A percentile compares a stretch with the other conserved stretches of the same genome.
Conservation (phyloP, 1,139 yeast species). For the Lodderomyces oxycetoniae region DNA sequence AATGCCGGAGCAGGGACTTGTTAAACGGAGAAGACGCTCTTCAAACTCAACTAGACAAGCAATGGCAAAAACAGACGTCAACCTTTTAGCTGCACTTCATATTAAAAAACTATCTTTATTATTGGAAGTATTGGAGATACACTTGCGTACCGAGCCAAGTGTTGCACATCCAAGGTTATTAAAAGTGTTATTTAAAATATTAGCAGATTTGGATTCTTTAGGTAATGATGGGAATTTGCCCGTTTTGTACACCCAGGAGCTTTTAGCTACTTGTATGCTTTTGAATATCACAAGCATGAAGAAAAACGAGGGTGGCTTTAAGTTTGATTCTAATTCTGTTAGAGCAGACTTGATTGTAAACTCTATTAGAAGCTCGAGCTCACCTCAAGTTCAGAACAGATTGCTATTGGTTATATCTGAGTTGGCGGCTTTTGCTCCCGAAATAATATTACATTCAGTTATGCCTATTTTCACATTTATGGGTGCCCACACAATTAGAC, state of each 20-base stretch:
- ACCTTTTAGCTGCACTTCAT: slow-evolving; percentile 71
- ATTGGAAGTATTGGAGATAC: slow-evolving; percentile 69
- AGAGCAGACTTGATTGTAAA: slow-evolving; percentile 90
- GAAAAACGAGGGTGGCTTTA: slow-evolving; percentile 14
- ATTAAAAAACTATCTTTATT: slow-evolving; percentile 73
- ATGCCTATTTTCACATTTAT: slow-evolving; percentile 98
- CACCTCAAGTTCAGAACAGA: slow-evolving; percentile 94
- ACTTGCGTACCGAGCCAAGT: slow-evolving; percentile 22
- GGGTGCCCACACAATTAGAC: slow-evolving; percentile 97
- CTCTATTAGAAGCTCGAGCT: slow-evolving; percentile 79
- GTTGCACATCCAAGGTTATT: slow-evolving; percentile 46
- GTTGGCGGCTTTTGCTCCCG: slow-evolving; percentile 85
- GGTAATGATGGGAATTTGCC: slow-evolving; percentile 92
- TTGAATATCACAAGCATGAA: slow-evolving; percentile 57
- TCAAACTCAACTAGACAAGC: slow-evolving; percentile 71
- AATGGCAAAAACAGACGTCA: slow-evolving; percentile 66
- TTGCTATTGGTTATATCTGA: slow-evolving; percentile 80
- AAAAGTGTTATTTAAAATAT: slow-evolving; percentile 59
- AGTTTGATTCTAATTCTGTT: slow-evolving; percentile 60
- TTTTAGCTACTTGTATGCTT: slow-evolving; percentile 82
- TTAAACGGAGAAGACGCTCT: slow-evolving; percentile 76
- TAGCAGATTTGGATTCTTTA: slow-evolving; percentile 81
- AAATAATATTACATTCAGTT: slow-evolving; percentile 86
- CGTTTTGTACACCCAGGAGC: slow-evolving; percentile 85
- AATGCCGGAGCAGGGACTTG: slow-evolving; percentile 46